Base-by-base conservation (phyloP, 1,284 basidiomycete genomes). In the Entoloma clypeatum region DNA sequence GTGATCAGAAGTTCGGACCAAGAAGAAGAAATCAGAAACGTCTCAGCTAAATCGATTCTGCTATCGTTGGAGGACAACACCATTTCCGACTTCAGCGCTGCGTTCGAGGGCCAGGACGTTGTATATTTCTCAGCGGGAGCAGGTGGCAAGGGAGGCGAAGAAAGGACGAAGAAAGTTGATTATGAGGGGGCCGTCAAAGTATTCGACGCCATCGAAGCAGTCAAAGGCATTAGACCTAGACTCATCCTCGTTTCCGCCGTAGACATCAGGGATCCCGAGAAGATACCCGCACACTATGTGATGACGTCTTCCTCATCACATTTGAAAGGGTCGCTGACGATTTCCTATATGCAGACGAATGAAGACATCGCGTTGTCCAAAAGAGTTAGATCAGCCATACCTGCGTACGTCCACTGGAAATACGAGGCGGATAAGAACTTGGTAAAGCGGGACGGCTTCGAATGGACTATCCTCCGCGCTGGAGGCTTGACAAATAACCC, bases 381-480 rank as follows among this genome's bases (percentile, higher is more conserved):
- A 19, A 58, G 63, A 13, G 56, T 71, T 10, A 72, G 75, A 46
- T 57, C 53, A 5, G 64, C 60, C 8, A 72, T 76, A 28, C 57
- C 58, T 17, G 48, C 56, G 38, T 84, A 83, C 54, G 69, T 79
- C 61, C 64, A 80, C 41, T 77, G 74, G 59, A 87, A 87, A 55
- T 77, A 81, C 57, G 73, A 79, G 45, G 83, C 85, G 4, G 85
- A 89, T 61, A 74, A 79, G 55, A 74, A 81, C 49, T 73, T 89
- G 5, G 69, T 70, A 16, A 56, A 63, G 31, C 72, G 82, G 19
- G 72, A 69, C 13, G 56, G 69, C 0, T 83, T 89, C 63, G 71
- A 79, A 31, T 88, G 76, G 76, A 80, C 78, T 5, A 81, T 88
- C 27, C 61, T 90, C 10, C 75, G 86, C 3, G 85, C 86, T 2